Base-by-base conservation (phyloP, 2,329 filamentous ascomycete genomes). In the Calonectria ilicicola region DNA sequence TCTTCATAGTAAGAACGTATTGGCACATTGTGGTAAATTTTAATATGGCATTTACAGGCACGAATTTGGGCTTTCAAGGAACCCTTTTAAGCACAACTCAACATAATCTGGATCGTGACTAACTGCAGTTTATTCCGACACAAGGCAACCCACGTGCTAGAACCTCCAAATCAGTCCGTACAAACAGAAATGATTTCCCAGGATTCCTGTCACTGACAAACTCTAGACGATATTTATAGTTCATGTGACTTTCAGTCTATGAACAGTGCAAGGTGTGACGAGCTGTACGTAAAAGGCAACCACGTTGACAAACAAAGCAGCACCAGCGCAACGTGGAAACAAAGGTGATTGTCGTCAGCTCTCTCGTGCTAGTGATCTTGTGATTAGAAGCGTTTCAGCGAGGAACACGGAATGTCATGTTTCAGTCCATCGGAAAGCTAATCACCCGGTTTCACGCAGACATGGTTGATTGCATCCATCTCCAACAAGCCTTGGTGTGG, bases 1-100 rank as follows among this genome's bases (percentile, higher is more conserved):
- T 58, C 40, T 81, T 76, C 44, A 78, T 58, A 35, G 77, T 71
- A 21, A 82, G 66, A 47, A 80, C 67, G 72, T 82, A 83, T 58
- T 69, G 72, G 64, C 81, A 83, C 81, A 83, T 83, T 51, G 38
- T 35, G 62, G 44, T 51, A 21, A 8, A 3, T 38, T 23, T 58
- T n/a, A 7, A 14, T 14, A 5, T 3, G 3, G 12, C 3, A 3
- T 9, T 15, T 23, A 40, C 32, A 38, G 5, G 53, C 15, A 12
- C 3, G 5, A 40, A 26, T 21, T 7, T 2, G n/a, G 29, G 12
- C 29, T 10, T 58, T 6, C 21, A 60, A 14, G 68, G 17, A 46
- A 15, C 9, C 6, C 21, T 5, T 46, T 6, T 17, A 35, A 35
- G 10, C 10, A 35, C 32, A 9, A 35, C 10, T 35, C 10, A 35